Base-by-base conservation (phyloP, 2,329 filamentous ascomycete genomes). In the Pyricularia grisea region DNA sequence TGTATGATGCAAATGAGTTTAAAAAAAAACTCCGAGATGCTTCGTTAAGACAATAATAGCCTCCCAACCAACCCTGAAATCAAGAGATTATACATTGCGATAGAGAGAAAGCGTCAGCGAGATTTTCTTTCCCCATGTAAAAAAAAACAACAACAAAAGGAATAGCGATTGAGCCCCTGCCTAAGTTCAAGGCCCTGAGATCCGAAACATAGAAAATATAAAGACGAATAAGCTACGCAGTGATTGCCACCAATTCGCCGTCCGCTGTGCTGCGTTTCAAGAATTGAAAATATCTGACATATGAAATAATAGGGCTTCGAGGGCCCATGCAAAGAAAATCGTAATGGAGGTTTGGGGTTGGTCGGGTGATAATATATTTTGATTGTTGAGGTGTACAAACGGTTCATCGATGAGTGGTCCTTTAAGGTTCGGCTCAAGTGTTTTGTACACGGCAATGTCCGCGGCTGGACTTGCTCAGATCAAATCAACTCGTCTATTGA, bases 401-500 rank as follows among this genome's bases (percentile, higher is more conserved):
- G 33, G 33, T n/a, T 50, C 17, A n/a, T 17, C 42, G 17, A n/a
- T n/a, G 20, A 50, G 42, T 5, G 17, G 20, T n/a, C 42, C 33
- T 12, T 36, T 36, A n/a, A 4, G 42, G 17, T 50, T 50, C 20
- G 42, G 42, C 17, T 50, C 17, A 50, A 36, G 33, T 36, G 11
- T 36, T 6, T 33, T 14, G 2, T 36, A 36, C 33, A 36, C 10
- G 33, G 33, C 33, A 36, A 36, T 14, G 33, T 36, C 33, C 33
- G 2, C 14, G 33, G 42, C 20, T n/a, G 42, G 20, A 50, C 20
- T 17, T 36, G 11, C 66, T n/a, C n/a, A n/a, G n/a, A n/a, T 82
- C 83, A 93, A 78, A 94, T 81, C 67, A 93, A 82, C 74, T 93
- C 91, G 76, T 92, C 90, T 74, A 94, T 94, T 70, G 90, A 93